A percentile compares a stretch with the other conserved stretches of the same genome.
Evolutionary conservation across 176 grass and related monocot species (phyloP).

Genomic region (Ensete glaucum): DNA sequence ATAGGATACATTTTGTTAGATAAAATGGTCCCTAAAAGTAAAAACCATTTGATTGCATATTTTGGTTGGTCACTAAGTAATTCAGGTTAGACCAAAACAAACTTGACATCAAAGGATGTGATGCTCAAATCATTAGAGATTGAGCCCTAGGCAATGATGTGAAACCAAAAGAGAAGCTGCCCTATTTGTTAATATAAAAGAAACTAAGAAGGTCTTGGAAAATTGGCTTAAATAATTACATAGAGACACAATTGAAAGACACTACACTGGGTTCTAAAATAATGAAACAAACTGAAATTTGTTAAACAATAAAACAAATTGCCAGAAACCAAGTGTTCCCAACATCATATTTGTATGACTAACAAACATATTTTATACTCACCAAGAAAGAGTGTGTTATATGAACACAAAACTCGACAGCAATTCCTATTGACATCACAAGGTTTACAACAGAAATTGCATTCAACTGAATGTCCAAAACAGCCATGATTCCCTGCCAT

Average conservation of each 20-base stretch:
- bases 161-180: too few species aligned
- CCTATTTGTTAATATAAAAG: too few species aligned
- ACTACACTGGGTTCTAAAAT: neutral
- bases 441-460: constrained; percentile 96
- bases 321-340: neutral
- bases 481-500: constrained; percentile 83
- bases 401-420: constrained; percentile 98
- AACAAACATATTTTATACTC: constrained; percentile 17
- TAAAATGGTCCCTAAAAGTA: neutral
- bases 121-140: neutral
- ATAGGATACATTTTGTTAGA: neutral
- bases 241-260: too few species aligned
- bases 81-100: neutral
- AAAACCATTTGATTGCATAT: neutral
- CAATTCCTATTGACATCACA: constrained; percentile 99
- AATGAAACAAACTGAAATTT: neutral
- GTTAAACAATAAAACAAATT: too few species aligned
- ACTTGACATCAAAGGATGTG: neutral
- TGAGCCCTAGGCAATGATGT: neutral
- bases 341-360: neutral
- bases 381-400: constrained; percentile 94
- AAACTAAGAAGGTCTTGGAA: too few species aligned
- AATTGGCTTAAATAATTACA: too few species aligned
- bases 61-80: neutral
- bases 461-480: constrained; percentile 92